A percentile compares a stretch with the other conserved stretches of the same genome.
phyloP scores from a whole-genome alignment of 2,329 filamentous ascomycete genomes.

The Clathrospora elynae region DNA sequence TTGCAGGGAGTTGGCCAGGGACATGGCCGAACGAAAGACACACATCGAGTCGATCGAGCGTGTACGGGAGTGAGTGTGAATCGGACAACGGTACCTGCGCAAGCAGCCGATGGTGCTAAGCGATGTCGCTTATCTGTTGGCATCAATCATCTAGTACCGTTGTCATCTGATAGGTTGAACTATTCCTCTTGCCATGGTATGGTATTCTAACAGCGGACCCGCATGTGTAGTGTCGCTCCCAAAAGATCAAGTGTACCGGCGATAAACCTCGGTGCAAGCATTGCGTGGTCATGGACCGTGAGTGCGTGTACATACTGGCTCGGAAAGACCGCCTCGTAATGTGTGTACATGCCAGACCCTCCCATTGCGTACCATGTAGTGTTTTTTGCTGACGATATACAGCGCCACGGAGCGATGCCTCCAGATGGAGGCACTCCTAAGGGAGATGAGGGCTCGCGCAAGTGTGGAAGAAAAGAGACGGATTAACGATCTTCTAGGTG shows the following conservation, averaged over 20 bases:
- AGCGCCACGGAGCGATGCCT: constrained; percentile 39
- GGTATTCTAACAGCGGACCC: constrained; percentile 17
- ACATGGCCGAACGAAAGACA: constrained; percentile 24
- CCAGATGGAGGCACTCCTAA: constrained; percentile 35
- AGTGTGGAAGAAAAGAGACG: constrained; percentile 28
- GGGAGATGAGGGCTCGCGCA: constrained; percentile 19
- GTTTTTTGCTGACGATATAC: constrained; percentile 16
- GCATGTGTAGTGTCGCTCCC: constrained; percentile 41
- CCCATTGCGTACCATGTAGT: no score
- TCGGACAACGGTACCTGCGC: constrained; percentile 2
- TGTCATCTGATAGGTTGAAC: constrained; percentile 5
- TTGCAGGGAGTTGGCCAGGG: constrained; percentile 25
- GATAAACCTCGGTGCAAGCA: constrained; percentile 46
- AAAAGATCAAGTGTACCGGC: constrained; percentile 51
- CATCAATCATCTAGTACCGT: neutral
- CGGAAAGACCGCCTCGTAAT: constrained; percentile 48
- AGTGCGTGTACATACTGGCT: constrained; percentile 49
- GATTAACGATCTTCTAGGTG: constrained; percentile 33
- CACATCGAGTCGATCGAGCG: constrained; percentile 34
- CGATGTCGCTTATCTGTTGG: neutral
- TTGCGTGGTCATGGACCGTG: constrained; percentile 40
- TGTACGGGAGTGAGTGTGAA: constrained; percentile 35
- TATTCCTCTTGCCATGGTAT: constrained; percentile 1
- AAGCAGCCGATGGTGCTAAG: constrained; percentile 1
- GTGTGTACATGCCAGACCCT: constrained; percentile 21